phyloP scores from a whole-genome alignment of 2,329 filamentous ascomycete species.

The Ciborinia camelliae region DNA sequence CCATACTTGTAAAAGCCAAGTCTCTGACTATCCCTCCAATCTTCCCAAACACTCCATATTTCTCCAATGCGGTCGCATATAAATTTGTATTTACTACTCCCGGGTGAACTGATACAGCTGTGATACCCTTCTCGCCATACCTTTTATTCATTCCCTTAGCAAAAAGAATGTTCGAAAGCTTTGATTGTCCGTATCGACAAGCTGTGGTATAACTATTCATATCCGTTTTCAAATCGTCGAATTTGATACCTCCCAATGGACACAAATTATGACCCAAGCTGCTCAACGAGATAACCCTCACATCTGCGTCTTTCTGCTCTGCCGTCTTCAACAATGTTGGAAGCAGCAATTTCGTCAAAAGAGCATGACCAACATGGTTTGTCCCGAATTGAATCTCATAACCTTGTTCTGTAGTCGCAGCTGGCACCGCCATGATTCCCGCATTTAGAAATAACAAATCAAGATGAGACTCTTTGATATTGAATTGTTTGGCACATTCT shows the following conservation, averaged over 20 bases:
- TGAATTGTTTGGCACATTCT: conserved; percentile 41
- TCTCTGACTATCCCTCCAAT: neutral
- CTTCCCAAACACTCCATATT: conserved; percentile 10
- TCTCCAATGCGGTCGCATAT: neutral
- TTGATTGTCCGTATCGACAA: conserved; percentile 44
- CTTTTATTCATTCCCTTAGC: conserved; percentile 41
- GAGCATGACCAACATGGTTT: conserved; percentile 49
- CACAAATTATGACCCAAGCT: conserved; percentile 14
- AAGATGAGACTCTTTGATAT: conserved; percentile 38
- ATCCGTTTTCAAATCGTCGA: conserved; percentile 25
- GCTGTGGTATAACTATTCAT: conserved; percentile 10
- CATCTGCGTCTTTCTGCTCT: conserved; percentile 23
- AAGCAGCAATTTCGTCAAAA: conserved; percentile 42
- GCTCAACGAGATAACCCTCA: conserved; percentile 18
- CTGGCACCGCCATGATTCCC: conserved; percentile 43
- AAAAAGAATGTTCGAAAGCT: conserved; percentile 48
- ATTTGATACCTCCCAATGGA: conserved; percentile 31
- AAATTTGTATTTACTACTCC: conserved; percentile 33
- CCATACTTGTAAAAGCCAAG: conserved; percentile 12
- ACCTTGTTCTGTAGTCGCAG: conserved; percentile 42
- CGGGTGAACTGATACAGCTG: conserved; percentile 42
- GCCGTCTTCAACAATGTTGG: conserved; percentile 36
- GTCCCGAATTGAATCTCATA: conserved; percentile 49
- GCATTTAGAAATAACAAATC: conserved; percentile 48
- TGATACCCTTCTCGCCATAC: conserved; percentile 39